Base-by-base conservation (phyloP, 805 yeast species). In the Nakazawaea laoshanensis region DNA sequence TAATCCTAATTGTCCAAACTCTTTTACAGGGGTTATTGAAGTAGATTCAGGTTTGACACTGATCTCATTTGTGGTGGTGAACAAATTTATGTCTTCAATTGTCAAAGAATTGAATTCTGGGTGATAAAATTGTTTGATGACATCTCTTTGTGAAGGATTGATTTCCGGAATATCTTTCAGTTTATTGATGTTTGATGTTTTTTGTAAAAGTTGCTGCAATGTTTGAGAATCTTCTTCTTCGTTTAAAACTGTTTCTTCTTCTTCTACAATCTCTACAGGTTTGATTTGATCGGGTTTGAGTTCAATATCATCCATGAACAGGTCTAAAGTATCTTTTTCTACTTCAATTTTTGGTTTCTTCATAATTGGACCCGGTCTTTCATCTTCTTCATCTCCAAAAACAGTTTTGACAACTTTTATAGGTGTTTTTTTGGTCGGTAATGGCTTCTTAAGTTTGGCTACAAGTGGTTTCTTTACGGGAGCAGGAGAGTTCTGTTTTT, bases 1-100 rank as follows among this genome's bases (percentile, higher is more conserved):
- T 1, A 92, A 60, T 0, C 95, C 95, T 35, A 87, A 59, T 40
- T 85, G 89, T 3, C 81, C 63, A 94, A 96, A 89, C 35, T 72
- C 70, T 25, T 65, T 46, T 1, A 86, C 71, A 0, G 96, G 96
- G 17, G 64, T 62, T 1, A 80, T 77, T 26, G 73, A 66, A 25
- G 61, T 50, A 1, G 45, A 40, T 0, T 94, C 94, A 3, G 39
- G 34, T 31, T 70, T 55, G 3, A 84, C 74, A 30, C 70, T 70
- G 20, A 86, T 76, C n/a, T 80, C 78, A 39, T 77, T 87, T 27
- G 75, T 47, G 11, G 65, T 44, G 29, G 92, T 53, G 5, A 79
- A 46, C 5, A 61, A 64, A 2, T 64, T 65, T 1, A 79, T 74
- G 31, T 83, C 87, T 24, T 67, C 73, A 0, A 57, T 59, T 0